Evolutionary conservation across 805 yeast genomes (phyloP).

Genomic region (Hanseniaspora meyeri): DNA sequence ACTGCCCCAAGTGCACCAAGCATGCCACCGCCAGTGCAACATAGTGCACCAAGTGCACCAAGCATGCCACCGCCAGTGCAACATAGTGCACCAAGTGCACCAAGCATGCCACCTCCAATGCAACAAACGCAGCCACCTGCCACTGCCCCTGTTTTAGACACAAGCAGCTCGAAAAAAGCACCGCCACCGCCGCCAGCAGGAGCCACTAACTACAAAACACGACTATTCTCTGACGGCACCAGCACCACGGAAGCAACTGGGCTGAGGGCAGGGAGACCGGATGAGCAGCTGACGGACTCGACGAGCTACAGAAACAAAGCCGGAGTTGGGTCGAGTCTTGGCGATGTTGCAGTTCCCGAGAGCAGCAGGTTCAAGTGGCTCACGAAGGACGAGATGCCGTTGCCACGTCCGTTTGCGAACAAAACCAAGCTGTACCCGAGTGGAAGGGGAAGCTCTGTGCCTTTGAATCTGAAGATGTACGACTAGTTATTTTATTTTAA

Average conservation of each 20-base stretch:
- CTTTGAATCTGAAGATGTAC: constrained; percentile 46
- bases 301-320: constrained; percentile 22
- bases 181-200: constrained; percentile 27
- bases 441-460: constrained; percentile 89
- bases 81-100: constrained; percentile 13
- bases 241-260: constrained; percentile 21
- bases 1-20: constrained; percentile 13
- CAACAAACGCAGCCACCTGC: constrained; percentile 18
- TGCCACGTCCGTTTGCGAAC: constrained; percentile 70
- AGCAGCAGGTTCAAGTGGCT: constrained; percentile 59
- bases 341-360: constrained; percentile 39
- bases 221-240: constrained; percentile 24
- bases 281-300: constrained; percentile 13
- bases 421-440: constrained; percentile 77
- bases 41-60: constrained; percentile 13
- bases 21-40: neutral
- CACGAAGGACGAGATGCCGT: constrained; percentile 61
- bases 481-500: neutral
- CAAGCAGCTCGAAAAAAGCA: constrained; percentile 16
- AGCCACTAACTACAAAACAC: constrained; percentile 19
- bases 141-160: constrained; percentile 20
- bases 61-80: neutral
- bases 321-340: constrained; percentile 23
- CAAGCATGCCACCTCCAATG: constrained; percentile 17
- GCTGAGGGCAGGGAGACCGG: constrained; percentile 20